phyloP scores from a whole-genome alignment of 805 yeast genomes.

The Saturnispora dispora region DNA sequence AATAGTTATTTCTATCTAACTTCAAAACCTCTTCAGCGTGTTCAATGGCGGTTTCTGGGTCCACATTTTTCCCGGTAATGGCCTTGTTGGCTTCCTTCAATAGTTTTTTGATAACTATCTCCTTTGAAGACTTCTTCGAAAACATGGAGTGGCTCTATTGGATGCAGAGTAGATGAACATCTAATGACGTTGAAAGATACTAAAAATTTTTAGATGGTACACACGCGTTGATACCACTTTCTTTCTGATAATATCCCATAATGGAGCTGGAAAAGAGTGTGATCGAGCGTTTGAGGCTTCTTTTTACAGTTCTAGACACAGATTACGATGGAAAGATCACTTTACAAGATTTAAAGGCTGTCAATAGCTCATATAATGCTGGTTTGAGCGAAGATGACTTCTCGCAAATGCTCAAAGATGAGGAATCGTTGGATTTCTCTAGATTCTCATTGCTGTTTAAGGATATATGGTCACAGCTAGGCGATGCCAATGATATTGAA shows the following conservation, averaged over 20 bases:
- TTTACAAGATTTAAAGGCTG: conserved; percentile 41
- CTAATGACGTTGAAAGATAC: background rate
- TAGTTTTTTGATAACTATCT: conserved; percentile 15
- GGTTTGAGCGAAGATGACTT: conserved; percentile 34
- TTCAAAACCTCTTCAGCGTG: conserved; percentile 45
- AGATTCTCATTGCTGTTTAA: conserved; percentile 59
- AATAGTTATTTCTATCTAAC: conserved; percentile 49
- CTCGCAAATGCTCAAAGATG: conserved; percentile 37
- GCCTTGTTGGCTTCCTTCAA: conserved; percentile 45
- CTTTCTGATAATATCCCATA: background rate
- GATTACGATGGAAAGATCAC: conserved; percentile 67
- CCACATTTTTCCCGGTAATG: conserved; percentile 45
- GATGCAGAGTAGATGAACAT: background rate
- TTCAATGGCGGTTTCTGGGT: conserved; percentile 45
- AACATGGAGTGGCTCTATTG: background rate
- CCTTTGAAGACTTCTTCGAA: conserved; percentile 3
- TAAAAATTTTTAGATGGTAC: background rate
- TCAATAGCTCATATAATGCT: conserved; percentile 43
- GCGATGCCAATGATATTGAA: conserved; percentile 42
- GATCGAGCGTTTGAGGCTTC: conserved; percentile 35
- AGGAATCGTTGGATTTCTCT: conserved; percentile 46
- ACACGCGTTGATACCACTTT: background rate
- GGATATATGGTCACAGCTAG: conserved; percentile 38
- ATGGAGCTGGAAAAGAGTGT: background rate
- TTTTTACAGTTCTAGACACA: conserved; percentile 73